Evolutionary conservation across 2,329 filamentous ascomycete species (phyloP), one percentile per base, ranked within the genome.

Genomic region (Bipolaris sorokiniana): DNA sequence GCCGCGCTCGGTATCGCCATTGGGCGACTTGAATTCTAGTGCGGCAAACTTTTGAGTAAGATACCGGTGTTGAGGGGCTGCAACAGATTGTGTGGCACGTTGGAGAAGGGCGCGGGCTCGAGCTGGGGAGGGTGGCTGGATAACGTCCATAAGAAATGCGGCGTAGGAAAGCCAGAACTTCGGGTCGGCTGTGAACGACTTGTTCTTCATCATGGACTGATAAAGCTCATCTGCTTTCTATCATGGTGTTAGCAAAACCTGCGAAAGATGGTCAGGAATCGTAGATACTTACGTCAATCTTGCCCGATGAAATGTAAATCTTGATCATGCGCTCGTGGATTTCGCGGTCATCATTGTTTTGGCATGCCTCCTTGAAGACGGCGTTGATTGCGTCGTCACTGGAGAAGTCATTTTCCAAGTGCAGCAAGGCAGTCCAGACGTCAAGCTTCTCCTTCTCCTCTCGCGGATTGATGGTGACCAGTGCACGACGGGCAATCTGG

Each of bases 101-200:
- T 89, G 84, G 5, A 98, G 86, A 13, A 99, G 85, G 0, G 86
- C 87, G 53, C 93, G 89, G 7, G 87, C 88, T 41, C 92, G 89
- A 3, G 88, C 90, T 7, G 88, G 86, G n/a, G 89, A 88, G 0
- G 92, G 86, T 10, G 89, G 84, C 56, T 84, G 82, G 58, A 86
- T 79, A 0, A 86, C 90, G 57, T 89, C 88, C 79, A 97, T 90
- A 54, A 99, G 83, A 84, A 97, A 98, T 69, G 90, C 90, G 22
- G 93, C 94, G 78, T 97, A 98, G 81, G 98, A 97, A 77, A 90
- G 83, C 91, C 93, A 99, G 65, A 97, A 87, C 51, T 88, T 86
- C 9, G 91, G 88, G 5, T 88, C 86, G 64, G 88, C 87, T 62
- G 90, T 89, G 71, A 95, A 91, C 58, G 75, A 70, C 59, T 92